Evolutionary conservation across 2,329 filamentous ascomycete genomes (phyloP).

Genomic region (Botryosphaeria dothidea): DNA sequence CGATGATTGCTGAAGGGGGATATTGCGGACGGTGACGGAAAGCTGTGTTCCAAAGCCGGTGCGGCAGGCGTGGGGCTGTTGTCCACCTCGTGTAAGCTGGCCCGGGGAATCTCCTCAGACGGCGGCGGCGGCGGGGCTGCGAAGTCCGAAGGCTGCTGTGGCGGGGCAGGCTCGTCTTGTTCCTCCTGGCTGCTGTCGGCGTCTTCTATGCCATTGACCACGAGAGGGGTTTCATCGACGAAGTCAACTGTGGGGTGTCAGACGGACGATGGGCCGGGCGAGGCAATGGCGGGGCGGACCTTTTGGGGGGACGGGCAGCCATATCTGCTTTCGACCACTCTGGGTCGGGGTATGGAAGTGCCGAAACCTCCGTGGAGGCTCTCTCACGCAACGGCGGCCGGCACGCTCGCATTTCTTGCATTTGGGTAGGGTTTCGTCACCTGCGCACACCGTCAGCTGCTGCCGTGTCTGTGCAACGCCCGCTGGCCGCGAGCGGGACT

Average conservation of each 20-base stretch:
- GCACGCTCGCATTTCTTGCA: slow-evolving; percentile 35
- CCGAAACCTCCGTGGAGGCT: slow-evolving; percentile 37
- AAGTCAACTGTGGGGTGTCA: slow-evolving; percentile 33
- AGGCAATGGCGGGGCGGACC: slow-evolving; percentile 27
- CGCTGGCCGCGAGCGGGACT: neutral
- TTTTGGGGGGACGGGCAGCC: slow-evolving; percentile 37
- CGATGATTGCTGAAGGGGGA: slow-evolving; percentile 23
- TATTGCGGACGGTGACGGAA: neutral
- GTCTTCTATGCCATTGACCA: slow-evolving; percentile 33
- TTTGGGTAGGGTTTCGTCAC: slow-evolving; percentile 36
- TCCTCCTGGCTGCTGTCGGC: slow-evolving; percentile 23
- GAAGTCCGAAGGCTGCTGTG: neutral
- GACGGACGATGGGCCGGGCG: slow-evolving; percentile 20
- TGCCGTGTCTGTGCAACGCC: neutral
- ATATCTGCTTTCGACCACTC: slow-evolving; percentile 34
- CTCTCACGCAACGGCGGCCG: slow-evolving; percentile 36
- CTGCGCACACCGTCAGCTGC: slow-evolving; percentile 22
- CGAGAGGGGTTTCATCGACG: slow-evolving; percentile 36
- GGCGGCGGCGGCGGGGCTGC: neutral
- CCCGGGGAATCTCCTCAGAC: neutral
- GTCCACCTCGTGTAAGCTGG: neutral
- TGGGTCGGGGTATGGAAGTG: slow-evolving; percentile 36
- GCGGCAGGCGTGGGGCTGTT: neutral
- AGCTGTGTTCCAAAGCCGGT: neutral
- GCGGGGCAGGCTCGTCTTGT: neutral